phyloP scores from a whole-genome alignment of 2,329 filamentous ascomycete genomes.

The Endoconidiophora laricicola region DNA sequence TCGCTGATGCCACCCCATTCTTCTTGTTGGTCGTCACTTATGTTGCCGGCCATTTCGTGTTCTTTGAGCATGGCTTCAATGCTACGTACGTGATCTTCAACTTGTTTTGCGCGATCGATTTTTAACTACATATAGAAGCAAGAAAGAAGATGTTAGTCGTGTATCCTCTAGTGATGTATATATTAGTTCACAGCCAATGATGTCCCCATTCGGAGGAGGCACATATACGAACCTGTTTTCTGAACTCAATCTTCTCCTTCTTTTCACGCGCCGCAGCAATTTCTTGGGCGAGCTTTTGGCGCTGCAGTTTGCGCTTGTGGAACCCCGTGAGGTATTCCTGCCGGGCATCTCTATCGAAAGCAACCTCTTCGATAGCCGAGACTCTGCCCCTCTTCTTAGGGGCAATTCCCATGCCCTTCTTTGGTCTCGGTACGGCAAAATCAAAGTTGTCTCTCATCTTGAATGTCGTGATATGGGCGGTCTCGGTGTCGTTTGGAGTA shows the following conservation, averaged over 20 bases:
- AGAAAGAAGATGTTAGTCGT: not conserved
- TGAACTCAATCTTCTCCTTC: slow-evolving; percentile 55
- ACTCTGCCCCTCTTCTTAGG: slow-evolving; percentile 50
- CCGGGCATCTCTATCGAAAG: slow-evolving; percentile 65
- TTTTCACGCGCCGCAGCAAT: slow-evolving; percentile 59
- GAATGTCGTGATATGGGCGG: slow-evolving; percentile 7
- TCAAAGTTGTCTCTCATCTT: slow-evolving; percentile 5
- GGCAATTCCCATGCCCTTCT: slow-evolving; percentile 38
- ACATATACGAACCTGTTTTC: slow-evolving; percentile 49
- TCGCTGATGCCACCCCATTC: slow-evolving; percentile 52
- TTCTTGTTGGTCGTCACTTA: slow-evolving; percentile 22
- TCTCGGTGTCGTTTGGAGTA: not conserved
- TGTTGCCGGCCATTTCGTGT: slow-evolving; percentile 33
- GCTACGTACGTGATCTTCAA: slow-evolving; percentile 65
- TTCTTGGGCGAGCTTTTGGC: slow-evolving; percentile 72
- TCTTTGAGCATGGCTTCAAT: slow-evolving; percentile 55
- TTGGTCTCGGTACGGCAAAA: slow-evolving; percentile 44
- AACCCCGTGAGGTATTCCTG: slow-evolving; percentile 88
- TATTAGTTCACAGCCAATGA: not conserved
- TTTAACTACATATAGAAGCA: slow-evolving; percentile 43
- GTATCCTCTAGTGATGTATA: not conserved
- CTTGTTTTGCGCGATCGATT: slow-evolving; percentile 64
- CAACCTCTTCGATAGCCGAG: slow-evolving; percentile 57
- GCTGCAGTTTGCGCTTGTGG: slow-evolving; percentile 82
- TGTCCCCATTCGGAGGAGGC: not conserved